Conservation (phyloP, 805 yeast species). For the Schizosaccharomyces cryophilus region DNA sequence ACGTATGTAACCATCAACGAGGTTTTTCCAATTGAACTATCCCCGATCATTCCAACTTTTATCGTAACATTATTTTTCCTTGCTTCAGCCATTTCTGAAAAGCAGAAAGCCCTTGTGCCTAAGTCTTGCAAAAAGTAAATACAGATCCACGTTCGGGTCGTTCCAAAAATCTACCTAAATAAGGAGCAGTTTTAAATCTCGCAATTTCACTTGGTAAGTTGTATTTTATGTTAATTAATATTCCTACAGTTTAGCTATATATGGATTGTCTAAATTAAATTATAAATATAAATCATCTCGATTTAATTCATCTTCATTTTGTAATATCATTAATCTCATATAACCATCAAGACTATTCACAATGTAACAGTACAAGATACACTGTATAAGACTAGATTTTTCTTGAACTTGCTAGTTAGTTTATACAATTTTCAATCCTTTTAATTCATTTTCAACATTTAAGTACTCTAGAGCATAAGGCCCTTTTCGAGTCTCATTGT, state of each 20-base stretch:
- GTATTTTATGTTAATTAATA: no score
- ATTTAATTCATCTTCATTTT: no score
- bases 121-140: not conserved
- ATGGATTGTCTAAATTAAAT: no score
- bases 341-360: no score
- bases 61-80: conserved; percentile 15
- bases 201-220: not conserved
- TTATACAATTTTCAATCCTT: not conserved
- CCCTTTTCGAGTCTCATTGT: not conserved
- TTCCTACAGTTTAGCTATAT: no score
- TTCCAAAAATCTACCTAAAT: not conserved
- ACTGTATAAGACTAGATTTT: no score
- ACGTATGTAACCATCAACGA: conserved; percentile 91
- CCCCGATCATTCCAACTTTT: conserved; percentile 83
- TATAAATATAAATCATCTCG: no score
- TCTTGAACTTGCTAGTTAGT: no score
- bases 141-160: not conserved
- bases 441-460: not conserved
- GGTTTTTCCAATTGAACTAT: conserved; percentile 88
- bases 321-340: no score
- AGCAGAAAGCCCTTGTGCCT: not conserved
- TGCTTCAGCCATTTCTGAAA: not conserved
- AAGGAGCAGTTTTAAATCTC: not conserved
- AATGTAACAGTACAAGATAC: no score
- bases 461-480: not conserved